Conservation (phyloP, 2,329 filamentous ascomycete genomes). For the Xylaria digitata region DNA sequence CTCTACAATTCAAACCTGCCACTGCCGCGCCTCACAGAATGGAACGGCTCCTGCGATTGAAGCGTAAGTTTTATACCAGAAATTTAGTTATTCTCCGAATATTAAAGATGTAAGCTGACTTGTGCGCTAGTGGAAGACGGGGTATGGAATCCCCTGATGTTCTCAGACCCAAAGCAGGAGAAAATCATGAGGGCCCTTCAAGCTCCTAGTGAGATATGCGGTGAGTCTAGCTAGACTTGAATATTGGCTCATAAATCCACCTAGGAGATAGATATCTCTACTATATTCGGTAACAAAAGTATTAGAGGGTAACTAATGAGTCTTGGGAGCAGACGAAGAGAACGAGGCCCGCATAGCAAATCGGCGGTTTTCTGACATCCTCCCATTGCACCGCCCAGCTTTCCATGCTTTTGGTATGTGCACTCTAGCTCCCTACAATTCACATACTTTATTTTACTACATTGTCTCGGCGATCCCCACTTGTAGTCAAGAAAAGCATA, state of each 20-base stretch:
- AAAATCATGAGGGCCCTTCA: conserved; percentile 9
- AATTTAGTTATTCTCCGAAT: not conserved
- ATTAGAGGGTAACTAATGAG: not conserved
- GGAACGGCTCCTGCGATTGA: conserved; percentile 3
- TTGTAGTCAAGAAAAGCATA: too few relatives aligned
- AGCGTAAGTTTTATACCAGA: conserved; percentile 5
- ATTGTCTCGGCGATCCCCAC: too few relatives aligned
- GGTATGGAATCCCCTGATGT: not conserved
- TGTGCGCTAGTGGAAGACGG: not conserved
- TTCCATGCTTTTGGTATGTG: conserved; percentile 18
- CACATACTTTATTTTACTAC: not conserved
- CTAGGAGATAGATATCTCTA: not conserved
- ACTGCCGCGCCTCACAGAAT: not conserved
- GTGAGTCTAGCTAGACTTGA: conserved; percentile 11
- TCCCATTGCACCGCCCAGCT: not conserved
- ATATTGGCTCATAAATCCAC: not conserved
- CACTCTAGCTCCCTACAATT: not conserved
- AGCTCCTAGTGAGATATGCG: conserved; percentile 25
- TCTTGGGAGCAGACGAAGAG: conserved; percentile 24
- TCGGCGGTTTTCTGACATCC: conserved; percentile 21
- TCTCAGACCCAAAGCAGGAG: conserved; percentile 5
- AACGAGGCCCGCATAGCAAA: conserved; percentile 8
- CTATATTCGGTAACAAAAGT: not conserved
- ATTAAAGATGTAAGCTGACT: not conserved
- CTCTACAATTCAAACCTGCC: not conserved